Percentiles rank a stretch among this genome's conserved stretches.
phyloP scores from a whole-genome alignment of 1,284 basidiomycete genomes.

The Rhodofomes roseus region DNA sequence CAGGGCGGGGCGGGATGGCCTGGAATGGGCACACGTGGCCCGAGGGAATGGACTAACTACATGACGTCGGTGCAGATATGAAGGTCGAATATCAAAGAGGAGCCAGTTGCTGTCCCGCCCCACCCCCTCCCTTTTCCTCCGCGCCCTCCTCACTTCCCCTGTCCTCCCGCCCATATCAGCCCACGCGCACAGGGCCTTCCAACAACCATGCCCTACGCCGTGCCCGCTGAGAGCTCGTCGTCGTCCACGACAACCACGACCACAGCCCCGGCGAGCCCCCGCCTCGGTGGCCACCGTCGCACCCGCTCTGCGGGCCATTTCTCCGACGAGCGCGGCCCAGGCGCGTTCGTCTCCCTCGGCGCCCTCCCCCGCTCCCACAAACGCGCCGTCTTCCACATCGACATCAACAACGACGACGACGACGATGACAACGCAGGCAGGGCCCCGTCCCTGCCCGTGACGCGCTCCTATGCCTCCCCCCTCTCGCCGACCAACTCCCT shows the following conservation, averaged over 20 bases:
- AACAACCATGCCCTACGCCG: conserved; percentile 1
- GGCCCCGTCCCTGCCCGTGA: conserved; percentile 14
- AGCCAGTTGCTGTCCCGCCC: not conserved
- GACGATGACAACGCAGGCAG: conserved; percentile 6
- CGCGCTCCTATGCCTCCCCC: conserved; percentile 10
- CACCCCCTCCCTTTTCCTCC: not conserved
- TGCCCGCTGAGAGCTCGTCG: not conserved
- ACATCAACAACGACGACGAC: conserved; percentile 31
- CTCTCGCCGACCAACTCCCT: conserved; percentile 21
- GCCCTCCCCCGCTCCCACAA: conserved; percentile 41
- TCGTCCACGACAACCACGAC: not conserved
- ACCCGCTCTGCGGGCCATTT: conserved; percentile 33
- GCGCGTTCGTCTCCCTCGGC: conserved; percentile 50
- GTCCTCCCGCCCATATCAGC: not conserved
- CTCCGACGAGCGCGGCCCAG: conserved; percentile 44
- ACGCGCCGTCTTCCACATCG: conserved; percentile 34
- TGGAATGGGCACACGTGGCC: conserved; percentile 3
- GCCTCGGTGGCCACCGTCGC: conserved; percentile 19
- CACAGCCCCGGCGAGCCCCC: conserved; percentile 18
- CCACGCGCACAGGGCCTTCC: not conserved
- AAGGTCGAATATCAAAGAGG: not conserved
- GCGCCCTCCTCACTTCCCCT: not conserved
- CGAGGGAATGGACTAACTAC: not conserved
- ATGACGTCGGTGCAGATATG: conserved; percentile 4
- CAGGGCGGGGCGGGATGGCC: not conserved